phyloP scores from a whole-genome alignment of 495 filamentous ascomycete genomes.

The Bombardia bombarda region DNA sequence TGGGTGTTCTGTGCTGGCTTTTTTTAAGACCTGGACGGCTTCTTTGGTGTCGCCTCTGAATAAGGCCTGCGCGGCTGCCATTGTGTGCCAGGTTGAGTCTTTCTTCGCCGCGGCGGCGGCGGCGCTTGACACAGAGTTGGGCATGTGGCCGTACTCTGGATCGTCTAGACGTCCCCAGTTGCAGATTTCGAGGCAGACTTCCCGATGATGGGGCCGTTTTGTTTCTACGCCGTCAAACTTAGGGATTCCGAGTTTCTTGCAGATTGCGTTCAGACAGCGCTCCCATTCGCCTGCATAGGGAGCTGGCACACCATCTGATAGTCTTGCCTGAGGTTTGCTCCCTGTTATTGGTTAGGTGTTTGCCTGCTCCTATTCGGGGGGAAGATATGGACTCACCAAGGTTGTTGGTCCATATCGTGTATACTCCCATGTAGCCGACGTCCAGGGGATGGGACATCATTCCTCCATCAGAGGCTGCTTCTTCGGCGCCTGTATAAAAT shows the following conservation, averaged over 20 bases:
- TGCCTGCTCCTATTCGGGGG: background rate
- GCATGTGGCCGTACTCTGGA: constrained; percentile 43
- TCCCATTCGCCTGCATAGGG: constrained; percentile 44
- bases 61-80: constrained; percentile 69
- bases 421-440: constrained; percentile 77
- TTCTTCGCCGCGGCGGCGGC: too few species aligned
- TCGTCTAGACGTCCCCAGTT: constrained; percentile 55
- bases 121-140: constrained; percentile 35
- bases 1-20: constrained; percentile 38
- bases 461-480: constrained; percentile 53
- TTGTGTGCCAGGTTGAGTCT: constrained; percentile 66
- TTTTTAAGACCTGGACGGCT: constrained; percentile 44
- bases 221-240: constrained; percentile 48
- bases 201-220: constrained; percentile 61
- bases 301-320: constrained; percentile 28
- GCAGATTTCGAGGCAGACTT: constrained; percentile 71
- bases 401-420: constrained; percentile 70
- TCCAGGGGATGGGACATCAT: constrained; percentile 74
- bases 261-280: constrained; percentile 36
- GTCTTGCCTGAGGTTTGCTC: constrained; percentile 29
- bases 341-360: constrained; percentile 11
- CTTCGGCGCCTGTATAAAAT: constrained; percentile 50
- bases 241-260: constrained; percentile 32
- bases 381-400: constrained; percentile 43
- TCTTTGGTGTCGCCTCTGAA: constrained; percentile 61